A percentile compares a stretch with the other conserved stretches of the same genome.
These are phyloP conservation scores for Clavispora phyllophila DNA, from an alignment of 805 yeast species.

Conservation along the genomic window DNA sequence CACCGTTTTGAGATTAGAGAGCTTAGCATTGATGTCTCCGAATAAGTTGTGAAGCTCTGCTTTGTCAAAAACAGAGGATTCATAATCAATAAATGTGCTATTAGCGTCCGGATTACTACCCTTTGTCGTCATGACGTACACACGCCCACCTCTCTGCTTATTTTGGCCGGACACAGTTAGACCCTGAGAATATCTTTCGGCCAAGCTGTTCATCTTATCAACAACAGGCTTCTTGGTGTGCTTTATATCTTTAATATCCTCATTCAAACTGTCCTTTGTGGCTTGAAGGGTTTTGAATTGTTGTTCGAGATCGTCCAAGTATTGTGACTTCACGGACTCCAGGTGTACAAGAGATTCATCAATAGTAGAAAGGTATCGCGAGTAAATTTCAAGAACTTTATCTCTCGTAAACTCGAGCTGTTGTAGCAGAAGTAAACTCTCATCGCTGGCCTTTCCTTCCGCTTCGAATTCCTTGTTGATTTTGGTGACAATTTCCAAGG, in stretches of 20 bases:
- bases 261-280: conserved; percentile 11
- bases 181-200: conserved; percentile 18
- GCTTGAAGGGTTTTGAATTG: conserved; percentile 18
- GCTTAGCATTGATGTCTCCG: conserved; percentile 15
- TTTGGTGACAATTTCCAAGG: conserved; percentile 12
- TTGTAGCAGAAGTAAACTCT: conserved; percentile 12
- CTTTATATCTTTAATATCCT: conserved; percentile 22
- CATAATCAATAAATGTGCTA: conserved; percentile 2
- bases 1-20: conserved; percentile 13
- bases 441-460: conserved; percentile 7
- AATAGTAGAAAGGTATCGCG: conserved; percentile 21
- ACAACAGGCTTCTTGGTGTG: conserved; percentile 32
- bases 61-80: conserved; percentile 12
- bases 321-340: conserved; percentile 7
- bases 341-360: conserved; percentile 15
- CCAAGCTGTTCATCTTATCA: conserved; percentile 27
- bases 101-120: conserved; percentile 5
- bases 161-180: conserved; percentile 7
- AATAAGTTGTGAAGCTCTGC: conserved; percentile 19
- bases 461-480: conserved; percentile 6
- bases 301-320: conserved; percentile 17
- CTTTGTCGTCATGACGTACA: neutral
- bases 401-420: conserved; percentile 28
- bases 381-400: conserved; percentile 20
- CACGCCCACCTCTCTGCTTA: neutral